phyloP scores from a whole-genome alignment of 1,284 basidiomycete genomes.

The Marasmius oreades region DNA sequence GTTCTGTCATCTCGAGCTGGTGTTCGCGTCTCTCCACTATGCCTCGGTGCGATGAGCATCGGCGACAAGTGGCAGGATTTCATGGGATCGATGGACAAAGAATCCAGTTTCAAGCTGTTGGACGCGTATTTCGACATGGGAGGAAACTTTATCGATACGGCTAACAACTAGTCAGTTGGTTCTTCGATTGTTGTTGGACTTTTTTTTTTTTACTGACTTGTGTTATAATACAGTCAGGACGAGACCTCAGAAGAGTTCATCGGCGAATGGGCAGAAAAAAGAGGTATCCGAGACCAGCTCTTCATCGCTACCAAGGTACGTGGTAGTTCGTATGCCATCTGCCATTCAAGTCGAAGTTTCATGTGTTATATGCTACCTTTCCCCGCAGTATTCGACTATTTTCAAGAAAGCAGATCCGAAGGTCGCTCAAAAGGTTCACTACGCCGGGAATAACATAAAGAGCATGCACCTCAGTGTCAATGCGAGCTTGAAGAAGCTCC shows the following conservation, averaged over 20 bases:
- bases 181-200: neutral
- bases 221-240: conserved; percentile 34
- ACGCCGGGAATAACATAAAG: neutral
- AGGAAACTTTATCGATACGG: conserved; percentile 56
- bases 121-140: conserved; percentile 44
- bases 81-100: too few species aligned
- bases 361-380: neutral
- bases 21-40: conserved; percentile 29
- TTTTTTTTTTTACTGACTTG: neutral
- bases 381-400: conserved; percentile 28
- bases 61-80: conserved; percentile 31
- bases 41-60: conserved; percentile 50
- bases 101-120: conserved; percentile 44
- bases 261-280: conserved; percentile 52
- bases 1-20: neutral
- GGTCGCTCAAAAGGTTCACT: conserved; percentile 11
- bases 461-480: neutral
- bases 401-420: conserved; percentile 24
- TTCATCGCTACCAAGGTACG: conserved; percentile 52
- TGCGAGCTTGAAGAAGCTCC: too few species aligned
- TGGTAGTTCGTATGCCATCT: neutral
- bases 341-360: too few species aligned
- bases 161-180: conserved; percentile 42
- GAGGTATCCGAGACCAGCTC: conserved; percentile 49
- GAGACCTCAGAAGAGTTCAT: conserved; percentile 49